Percentiles rank a stretch among this genome's conserved stretches.
These are phyloP conservation scores for Anisodus acutangulus DNA, from an alignment of 257 asterid genomes.

Conservation along the genomic window DNA sequence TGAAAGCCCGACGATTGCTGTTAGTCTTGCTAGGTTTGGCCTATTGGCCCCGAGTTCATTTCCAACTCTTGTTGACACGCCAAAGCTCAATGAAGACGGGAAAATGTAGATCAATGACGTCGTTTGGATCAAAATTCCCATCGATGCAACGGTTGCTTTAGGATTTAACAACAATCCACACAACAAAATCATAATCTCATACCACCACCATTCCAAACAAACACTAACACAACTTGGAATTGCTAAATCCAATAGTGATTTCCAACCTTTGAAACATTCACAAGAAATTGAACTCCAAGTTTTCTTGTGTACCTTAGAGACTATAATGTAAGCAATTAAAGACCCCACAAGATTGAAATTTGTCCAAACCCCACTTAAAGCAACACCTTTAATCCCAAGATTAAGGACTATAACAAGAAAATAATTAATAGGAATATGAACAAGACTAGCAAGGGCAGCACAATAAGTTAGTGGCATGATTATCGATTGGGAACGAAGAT, in stretches of 20 bases:
- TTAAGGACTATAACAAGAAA: slow-evolving; percentile 48
- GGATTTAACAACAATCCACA: slow-evolving; percentile 59
- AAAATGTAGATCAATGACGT: slow-evolving; percentile 63
- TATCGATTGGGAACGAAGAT: slow-evolving; percentile 58
- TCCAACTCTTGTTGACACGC: slow-evolving; percentile 61
- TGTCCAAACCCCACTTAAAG: slow-evolving; percentile 60
- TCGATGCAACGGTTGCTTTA: slow-evolving; percentile 59
- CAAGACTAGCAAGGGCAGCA: slow-evolving; percentile 43
- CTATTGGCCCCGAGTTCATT: slow-evolving; percentile 60
- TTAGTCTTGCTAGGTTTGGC: slow-evolving; percentile 45
- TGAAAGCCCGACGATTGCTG: slow-evolving; percentile 48
- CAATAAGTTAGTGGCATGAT: slow-evolving; percentile 58
- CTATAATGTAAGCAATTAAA: slow-evolving; percentile 41
- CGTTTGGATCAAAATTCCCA: slow-evolving; percentile 68
- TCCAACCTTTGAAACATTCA: slow-evolving; percentile 48
- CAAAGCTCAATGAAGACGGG: slow-evolving; percentile 64
- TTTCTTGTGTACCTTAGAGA: slow-evolving; percentile 42
- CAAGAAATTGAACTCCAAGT: slow-evolving; percentile 50
- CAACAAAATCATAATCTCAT: slow-evolving; percentile 61
- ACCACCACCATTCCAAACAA: slow-evolving; percentile 76
- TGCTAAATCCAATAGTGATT: slow-evolving; percentile 44
- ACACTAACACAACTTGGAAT: slow-evolving; percentile 67
- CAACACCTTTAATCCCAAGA: slow-evolving; percentile 60
- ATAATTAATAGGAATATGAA: slow-evolving; percentile 57
- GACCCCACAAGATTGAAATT: slow-evolving; percentile 55